Percentiles rank a stretch among this genome's conserved stretches.
Conservation (phyloP, 2,329 filamentous ascomycete species). For the Fusarium sp. region DNA sequence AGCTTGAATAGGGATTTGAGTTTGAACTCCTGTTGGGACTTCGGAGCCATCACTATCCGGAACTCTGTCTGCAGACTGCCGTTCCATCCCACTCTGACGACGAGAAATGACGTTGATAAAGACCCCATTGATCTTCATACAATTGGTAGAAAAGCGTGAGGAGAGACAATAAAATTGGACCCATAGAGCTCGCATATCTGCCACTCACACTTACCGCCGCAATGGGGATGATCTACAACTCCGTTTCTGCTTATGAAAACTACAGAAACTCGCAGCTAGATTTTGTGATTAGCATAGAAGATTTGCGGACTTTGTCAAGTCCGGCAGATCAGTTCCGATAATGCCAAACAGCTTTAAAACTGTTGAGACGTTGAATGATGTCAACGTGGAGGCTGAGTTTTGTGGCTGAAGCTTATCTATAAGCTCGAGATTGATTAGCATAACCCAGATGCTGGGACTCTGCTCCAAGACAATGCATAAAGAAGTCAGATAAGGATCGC, state of each 20-base stretch:
- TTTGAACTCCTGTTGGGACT: not conserved
- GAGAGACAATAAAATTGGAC: not conserved
- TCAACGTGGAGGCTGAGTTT: not conserved
- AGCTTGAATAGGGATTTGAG: not conserved
- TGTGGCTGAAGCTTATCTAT: not conserved
- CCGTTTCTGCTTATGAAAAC: not conserved
- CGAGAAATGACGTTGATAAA: not conserved
- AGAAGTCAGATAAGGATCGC: not conserved
- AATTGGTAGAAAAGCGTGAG: no score
- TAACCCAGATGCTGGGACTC: no score
- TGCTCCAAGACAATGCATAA: not conserved
- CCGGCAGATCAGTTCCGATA: not conserved
- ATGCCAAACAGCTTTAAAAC: not conserved
- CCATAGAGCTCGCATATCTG: not conserved
- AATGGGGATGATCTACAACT: not conserved
- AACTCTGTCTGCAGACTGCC: not conserved
- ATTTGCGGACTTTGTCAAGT: not conserved
- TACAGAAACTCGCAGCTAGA: not conserved
- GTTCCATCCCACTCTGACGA: not conserved
- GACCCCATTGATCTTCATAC: not conserved
- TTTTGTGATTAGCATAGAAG: accelerated
- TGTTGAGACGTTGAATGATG: not conserved
- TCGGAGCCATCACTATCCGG: not conserved
- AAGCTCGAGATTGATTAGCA: not conserved
- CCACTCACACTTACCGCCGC: not conserved